These are phyloP conservation scores for Santalum album DNA, from an alignment of 164 flowering plant species.

Conservation along the genomic window DNA sequence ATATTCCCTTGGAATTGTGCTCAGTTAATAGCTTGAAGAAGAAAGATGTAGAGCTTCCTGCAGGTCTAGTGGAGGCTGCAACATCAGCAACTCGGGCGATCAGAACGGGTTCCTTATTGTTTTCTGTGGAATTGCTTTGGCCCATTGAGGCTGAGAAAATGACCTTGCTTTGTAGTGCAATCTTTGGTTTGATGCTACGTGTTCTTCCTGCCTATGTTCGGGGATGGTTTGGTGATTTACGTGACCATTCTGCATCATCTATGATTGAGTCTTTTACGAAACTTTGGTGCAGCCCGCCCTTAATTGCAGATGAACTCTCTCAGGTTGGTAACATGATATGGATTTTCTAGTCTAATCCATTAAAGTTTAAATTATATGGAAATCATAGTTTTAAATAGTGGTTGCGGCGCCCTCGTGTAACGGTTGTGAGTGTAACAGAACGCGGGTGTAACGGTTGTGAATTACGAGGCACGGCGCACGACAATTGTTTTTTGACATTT, in stretches of 20 bases:
- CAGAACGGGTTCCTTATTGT: constrained; percentile 49
- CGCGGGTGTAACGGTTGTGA: no score
- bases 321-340: constrained; percentile 43
- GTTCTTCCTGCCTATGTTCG: constrained; percentile 93
- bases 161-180: constrained; percentile 81
- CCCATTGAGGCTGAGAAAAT: constrained; percentile 50
- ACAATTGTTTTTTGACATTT: no score
- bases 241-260: constrained; percentile 68
- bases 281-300: constrained; percentile 79
- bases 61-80: constrained; percentile 47
- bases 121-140: constrained; percentile 68
- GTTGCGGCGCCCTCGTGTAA: no score
- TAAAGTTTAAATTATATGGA: background rate
- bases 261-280: constrained; percentile 72
- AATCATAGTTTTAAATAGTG: no score
- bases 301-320: constrained; percentile 73
- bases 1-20: constrained; percentile 62
- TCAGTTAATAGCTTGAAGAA: constrained; percentile 36
- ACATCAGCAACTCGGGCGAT: constrained; percentile 66
- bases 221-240: constrained; percentile 73
- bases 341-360: background rate
- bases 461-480: no score
- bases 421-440: no score
- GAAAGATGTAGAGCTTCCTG: constrained; percentile 57
- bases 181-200: constrained; percentile 81